phyloP scores from a whole-genome alignment of 2,329 filamentous ascomycete genomes.

The Lasiodiplodia sp. region DNA sequence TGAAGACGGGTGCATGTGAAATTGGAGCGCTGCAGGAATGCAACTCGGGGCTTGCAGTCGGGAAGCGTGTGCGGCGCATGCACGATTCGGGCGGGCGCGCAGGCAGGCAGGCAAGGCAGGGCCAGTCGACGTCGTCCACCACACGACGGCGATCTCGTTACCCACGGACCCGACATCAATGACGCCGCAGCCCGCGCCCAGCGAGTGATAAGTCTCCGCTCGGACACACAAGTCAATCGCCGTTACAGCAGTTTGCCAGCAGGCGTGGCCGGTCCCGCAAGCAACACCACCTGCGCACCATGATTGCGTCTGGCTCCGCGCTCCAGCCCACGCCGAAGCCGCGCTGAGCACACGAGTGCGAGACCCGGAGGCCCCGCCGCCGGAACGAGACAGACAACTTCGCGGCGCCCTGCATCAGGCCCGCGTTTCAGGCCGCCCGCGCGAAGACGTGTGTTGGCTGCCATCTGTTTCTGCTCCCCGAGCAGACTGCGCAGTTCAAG shows the following conservation, averaged over 20 bases:
- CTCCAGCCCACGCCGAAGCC: slow-evolving; percentile 18
- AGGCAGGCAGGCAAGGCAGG: too few species aligned
- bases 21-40: not conserved
- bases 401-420: slow-evolving; percentile 13
- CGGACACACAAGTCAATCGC: slow-evolving; percentile 7
- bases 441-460: slow-evolving; percentile 11
- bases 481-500: slow-evolving; percentile 3
- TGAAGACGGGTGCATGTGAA: slow-evolving; percentile 15
- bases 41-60: slow-evolving; percentile 9
- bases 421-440: slow-evolving; percentile 21
- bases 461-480: slow-evolving; percentile 14
- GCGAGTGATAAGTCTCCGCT: slow-evolving; percentile 12
- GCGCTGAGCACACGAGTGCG: slow-evolving; percentile 24
- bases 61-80: slow-evolving; percentile 15
- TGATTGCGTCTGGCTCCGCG: slow-evolving; percentile 14
- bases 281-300: slow-evolving; percentile 7
- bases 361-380: slow-evolving; percentile 1
- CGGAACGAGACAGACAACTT: slow-evolving; percentile 26
- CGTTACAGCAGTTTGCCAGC: not conserved
- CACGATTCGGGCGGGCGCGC: slow-evolving; percentile 3
- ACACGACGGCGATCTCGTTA: not conserved
- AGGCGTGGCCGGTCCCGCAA: not conserved
- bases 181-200: slow-evolving; percentile 17
- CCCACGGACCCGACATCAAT: slow-evolving; percentile 24
- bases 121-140: not conserved